Evolutionary conservation across 2,329 filamentous ascomycete genomes (phyloP).

Genomic region (Phyllosticta capitalensis): DNA sequence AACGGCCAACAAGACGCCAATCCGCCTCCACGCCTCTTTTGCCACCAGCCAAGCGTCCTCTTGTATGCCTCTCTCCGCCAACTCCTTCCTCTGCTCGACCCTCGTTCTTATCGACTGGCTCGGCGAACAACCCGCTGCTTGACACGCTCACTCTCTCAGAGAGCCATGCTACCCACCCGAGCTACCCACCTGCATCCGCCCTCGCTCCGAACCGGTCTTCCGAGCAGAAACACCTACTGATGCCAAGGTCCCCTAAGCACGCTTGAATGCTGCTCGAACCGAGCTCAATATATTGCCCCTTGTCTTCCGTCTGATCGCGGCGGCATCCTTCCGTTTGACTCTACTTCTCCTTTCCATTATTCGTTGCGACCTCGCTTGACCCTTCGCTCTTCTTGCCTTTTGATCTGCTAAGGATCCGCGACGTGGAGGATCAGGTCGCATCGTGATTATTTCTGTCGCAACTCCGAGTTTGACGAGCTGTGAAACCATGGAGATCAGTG

Average conservation of each 20-base stretch:
- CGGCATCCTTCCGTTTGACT: not conserved
- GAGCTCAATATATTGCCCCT: not conserved
- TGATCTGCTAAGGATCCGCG: not conserved
- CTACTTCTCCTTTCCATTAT: not conserved
- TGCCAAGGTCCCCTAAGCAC: not conserved
- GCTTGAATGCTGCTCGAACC: not conserved
- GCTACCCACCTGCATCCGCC: too few species aligned
- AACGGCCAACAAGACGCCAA: not conserved
- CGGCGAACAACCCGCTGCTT: not conserved
- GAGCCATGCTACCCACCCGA: too few species aligned
- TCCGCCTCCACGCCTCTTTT: not conserved
- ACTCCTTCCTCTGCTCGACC: not conserved
- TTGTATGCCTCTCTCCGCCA: too few species aligned
- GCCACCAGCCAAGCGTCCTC: not conserved
- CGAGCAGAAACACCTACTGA: not conserved
- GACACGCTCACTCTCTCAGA: not conserved
- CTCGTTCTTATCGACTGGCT: not conserved
- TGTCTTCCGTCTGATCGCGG: not conserved
- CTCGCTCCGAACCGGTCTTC: not conserved
- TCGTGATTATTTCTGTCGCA: not conserved
- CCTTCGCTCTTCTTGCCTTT: not conserved
- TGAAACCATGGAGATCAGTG: not conserved
- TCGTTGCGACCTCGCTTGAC: not conserved
- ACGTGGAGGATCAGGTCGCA: not conserved
- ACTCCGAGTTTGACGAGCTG: not conserved